phyloP scores from a whole-genome alignment of 192 early-diverging fungal species.

The Rhizoclosmatium sp. region DNA sequence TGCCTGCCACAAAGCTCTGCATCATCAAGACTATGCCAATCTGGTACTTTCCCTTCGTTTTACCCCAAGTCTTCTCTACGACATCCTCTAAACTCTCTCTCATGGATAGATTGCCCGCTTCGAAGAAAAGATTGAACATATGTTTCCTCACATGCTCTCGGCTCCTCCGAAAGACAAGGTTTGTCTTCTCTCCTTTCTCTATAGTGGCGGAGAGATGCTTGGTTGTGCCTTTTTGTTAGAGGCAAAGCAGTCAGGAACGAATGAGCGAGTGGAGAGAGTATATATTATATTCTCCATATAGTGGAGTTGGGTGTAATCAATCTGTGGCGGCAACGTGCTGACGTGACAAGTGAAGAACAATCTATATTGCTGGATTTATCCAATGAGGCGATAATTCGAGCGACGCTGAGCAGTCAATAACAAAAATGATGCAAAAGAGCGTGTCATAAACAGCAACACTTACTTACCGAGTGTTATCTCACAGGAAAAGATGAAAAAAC shows the following conservation, averaged over 20 bases:
- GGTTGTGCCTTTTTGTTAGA: neutral
- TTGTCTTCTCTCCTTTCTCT: neutral
- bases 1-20: constrained; percentile 45
- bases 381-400: too few species aligned
- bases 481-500: constrained; percentile 61
- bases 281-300: too few species aligned
- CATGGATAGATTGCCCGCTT: constrained; percentile 40
- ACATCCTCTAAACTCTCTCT: too few species aligned
- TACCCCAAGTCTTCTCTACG: neutral
- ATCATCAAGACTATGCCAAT: constrained; percentile 25
- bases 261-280: too few species aligned
- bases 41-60: neutral
- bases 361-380: too few species aligned
- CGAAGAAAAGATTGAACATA: constrained; percentile 55
- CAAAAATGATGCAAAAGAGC: too few species aligned
- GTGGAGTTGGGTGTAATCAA: too few species aligned
- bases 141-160: constrained; percentile 52
- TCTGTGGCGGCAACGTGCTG: too few species aligned
- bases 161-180: constrained; percentile 59
- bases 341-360: too few species aligned
- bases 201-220: neutral
- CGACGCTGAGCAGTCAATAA: too few species aligned
- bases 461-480: neutral
- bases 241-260: too few species aligned
- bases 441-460: neutral